phyloP scores from a whole-genome alignment of 345 rosid species.

The Salix arbutifolia region DNA sequence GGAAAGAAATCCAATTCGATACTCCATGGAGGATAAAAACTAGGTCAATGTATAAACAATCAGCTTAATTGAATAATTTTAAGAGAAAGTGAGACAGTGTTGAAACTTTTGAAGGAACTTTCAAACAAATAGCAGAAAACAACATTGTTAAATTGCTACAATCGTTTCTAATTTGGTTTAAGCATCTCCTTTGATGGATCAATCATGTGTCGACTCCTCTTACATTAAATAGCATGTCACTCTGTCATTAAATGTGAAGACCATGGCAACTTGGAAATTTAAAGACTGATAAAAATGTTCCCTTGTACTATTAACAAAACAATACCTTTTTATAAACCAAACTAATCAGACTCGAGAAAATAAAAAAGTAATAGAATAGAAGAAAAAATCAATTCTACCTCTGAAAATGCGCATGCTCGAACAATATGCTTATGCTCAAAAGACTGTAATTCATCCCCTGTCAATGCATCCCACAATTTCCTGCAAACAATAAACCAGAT shows the following conservation, averaged over 20 bases:
- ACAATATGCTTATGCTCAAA: conserved; percentile 48
- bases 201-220: background rate
- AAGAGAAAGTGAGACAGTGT: background rate
- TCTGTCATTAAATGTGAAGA: background rate
- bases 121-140: background rate
- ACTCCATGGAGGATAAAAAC: background rate
- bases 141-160: background rate
- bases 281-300: background rate
- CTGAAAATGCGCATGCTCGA: conserved; percentile 44
- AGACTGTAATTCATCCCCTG: conserved; percentile 38
- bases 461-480: conserved; percentile 45
- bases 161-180: background rate
- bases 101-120: background rate
- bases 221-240: background rate
- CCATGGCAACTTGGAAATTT: background rate
- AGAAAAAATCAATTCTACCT: conserved; percentile 18
- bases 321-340: background rate
- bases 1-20: background rate
- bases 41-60: background rate
- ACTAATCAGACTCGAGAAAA: background rate
- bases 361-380: background rate
- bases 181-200: background rate
- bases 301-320: background rate
- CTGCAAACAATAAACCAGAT: conserved; percentile 21
- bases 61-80: background rate